Evolutionary conservation across 805 yeast genomes (phyloP).

Genomic region (Ascoidea rubescens): DNA sequence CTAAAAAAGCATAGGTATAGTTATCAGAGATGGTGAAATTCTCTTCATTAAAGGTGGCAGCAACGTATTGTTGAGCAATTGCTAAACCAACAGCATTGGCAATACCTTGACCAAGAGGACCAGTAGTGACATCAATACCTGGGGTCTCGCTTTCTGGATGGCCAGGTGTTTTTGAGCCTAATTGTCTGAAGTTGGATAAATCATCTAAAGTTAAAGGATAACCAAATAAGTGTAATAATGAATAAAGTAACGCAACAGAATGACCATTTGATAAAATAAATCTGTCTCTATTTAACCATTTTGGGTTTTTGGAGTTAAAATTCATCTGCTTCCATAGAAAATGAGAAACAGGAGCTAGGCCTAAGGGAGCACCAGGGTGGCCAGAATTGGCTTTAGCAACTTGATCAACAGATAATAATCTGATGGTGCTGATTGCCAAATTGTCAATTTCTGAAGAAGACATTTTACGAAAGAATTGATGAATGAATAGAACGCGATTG

Average conservation of each 20-base stretch:
- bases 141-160: constrained; percentile 91
- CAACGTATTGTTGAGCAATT: constrained; percentile 82
- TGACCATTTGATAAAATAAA: constrained; percentile 94
- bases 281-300: constrained; percentile 91
- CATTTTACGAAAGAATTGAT: not conserved
- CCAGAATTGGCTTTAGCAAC: constrained; percentile 87
- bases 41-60: constrained; percentile 90
- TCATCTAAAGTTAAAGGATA: constrained; percentile 73
- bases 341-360: constrained; percentile 93
- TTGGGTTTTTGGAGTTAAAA: constrained; percentile 83
- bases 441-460: constrained; percentile 41
- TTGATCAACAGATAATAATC: constrained; percentile 77
- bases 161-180: constrained; percentile 88
- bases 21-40: constrained; percentile 57
- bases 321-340: constrained; percentile 62
- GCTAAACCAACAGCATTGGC: constrained; percentile 95
- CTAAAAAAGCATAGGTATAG: constrained; percentile 68
- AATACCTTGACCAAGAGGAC: constrained; percentile 98
- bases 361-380: constrained; percentile 99
- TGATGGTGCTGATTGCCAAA: constrained; percentile 74
- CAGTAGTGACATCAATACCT: constrained; percentile 95
- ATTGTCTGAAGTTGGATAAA: constrained; percentile 79
- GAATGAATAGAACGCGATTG: no score
- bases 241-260: constrained; percentile 82
- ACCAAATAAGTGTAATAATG: constrained; percentile 76